A percentile compares a stretch with the other conserved stretches of the same genome.
Evolutionary conservation across 2,329 filamentous ascomycete genomes (phyloP).

Genomic region (Dothideomycetes sp.): DNA sequence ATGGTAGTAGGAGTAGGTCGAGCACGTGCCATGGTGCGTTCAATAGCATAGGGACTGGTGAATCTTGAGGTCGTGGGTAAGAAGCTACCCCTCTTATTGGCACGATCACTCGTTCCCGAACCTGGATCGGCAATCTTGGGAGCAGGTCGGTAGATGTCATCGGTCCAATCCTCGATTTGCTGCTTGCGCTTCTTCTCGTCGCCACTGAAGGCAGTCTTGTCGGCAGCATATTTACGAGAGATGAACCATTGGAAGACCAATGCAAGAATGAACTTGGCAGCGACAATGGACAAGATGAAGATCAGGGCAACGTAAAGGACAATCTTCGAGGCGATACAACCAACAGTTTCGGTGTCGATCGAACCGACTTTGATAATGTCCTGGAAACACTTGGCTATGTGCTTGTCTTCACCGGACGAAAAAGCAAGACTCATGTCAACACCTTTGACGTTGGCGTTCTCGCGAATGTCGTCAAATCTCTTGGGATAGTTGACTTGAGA

Average conservation of each 20-base stretch:
- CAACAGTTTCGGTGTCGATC: slow-evolving; percentile 90
- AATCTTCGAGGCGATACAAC: slow-evolving; percentile 94
- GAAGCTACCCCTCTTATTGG: slow-evolving; percentile 77
- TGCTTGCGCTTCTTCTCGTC: slow-evolving; percentile 76
- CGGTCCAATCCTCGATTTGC: slow-evolving; percentile 96
- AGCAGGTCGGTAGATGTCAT: slow-evolving; percentile 92
- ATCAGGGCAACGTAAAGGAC: slow-evolving; percentile 88
- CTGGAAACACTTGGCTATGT: slow-evolving; percentile 74
- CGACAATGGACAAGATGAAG: slow-evolving; percentile 84
- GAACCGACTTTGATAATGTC: slow-evolving; percentile 94
- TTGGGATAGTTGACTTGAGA: slow-evolving; percentile 66
- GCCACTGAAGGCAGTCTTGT: slow-evolving; percentile 73
- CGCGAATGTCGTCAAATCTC: slow-evolving; percentile 70
- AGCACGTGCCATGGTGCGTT: slow-evolving; percentile 45
- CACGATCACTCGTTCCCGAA: slow-evolving; percentile 57
- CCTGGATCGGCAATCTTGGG: slow-evolving; percentile 65
- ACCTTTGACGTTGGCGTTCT: slow-evolving; percentile 63
- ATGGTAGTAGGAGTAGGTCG: slow-evolving; percentile 73
- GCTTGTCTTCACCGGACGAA: slow-evolving; percentile 68
- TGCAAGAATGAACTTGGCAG: slow-evolving; percentile 78
- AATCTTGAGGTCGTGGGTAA: slow-evolving; percentile 91
- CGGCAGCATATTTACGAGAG: slow-evolving; percentile 71
- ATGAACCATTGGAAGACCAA: slow-evolving; percentile 95
- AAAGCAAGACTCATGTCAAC: slow-evolving; percentile 85
- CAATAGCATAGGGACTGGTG: slow-evolving; percentile 76